Evolutionary conservation across 2,329 filamentous ascomycete genomes (phyloP).

Genomic region (Pseudogymnoascus sp.): DNA sequence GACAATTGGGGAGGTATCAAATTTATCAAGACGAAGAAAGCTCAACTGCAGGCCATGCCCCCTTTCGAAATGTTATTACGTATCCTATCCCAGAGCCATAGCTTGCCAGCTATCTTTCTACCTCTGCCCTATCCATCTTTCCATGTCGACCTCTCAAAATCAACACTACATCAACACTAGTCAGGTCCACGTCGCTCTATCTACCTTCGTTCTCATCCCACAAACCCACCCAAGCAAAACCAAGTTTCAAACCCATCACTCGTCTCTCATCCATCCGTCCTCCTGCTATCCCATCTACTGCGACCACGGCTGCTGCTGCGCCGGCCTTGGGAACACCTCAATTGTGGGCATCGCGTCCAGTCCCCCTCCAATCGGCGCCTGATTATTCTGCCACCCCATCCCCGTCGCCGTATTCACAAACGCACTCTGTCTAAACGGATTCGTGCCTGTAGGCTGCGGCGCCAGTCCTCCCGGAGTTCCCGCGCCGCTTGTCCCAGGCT

Average conservation of each 20-base stretch:
- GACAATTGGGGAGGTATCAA: neutral
- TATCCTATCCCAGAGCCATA: neutral
- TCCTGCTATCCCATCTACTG: conserved; percentile 15
- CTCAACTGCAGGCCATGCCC: neutral
- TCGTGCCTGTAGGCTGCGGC: conserved; percentile 80
- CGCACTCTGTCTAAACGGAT: conserved; percentile 85
- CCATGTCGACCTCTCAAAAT: neutral
- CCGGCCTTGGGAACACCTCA: conserved; percentile 78
- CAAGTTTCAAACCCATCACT: neutral
- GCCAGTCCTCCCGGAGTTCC: conserved; percentile 42
- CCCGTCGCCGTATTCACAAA: conserved; percentile 88
- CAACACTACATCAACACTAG: neutral
- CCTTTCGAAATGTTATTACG: conserved; percentile 4
- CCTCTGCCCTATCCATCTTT: neutral
- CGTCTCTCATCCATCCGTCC: neutral
- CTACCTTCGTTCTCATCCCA: neutral
- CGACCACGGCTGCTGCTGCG: conserved; percentile 55
- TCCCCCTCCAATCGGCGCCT: conserved; percentile 72
- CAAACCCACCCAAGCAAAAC: neutral
- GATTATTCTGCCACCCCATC: conserved; percentile 76
- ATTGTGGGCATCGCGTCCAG: conserved; percentile 72
- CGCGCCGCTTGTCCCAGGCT: conserved; percentile 25
- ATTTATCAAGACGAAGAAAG: neutral
- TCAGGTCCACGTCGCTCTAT: neutral
- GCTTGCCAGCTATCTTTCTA: neutral